These are phyloP conservation scores for Suillus bovinus DNA, from an alignment of 768 basidiomycete species.

Conservation along the genomic window DNA sequence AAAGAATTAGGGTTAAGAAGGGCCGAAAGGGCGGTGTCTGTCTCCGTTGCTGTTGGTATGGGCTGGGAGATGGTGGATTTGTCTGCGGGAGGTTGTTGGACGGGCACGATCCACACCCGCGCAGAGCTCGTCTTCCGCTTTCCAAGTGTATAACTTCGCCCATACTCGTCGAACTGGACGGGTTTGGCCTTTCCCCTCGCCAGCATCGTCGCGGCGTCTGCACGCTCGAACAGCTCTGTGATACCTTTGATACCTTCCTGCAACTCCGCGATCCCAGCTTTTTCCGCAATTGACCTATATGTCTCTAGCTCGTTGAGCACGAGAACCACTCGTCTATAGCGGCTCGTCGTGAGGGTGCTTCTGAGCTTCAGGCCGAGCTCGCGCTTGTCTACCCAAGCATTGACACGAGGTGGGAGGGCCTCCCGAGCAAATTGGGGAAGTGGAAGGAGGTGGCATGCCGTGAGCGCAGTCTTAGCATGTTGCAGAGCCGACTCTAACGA, in stretches of 20 bases:
- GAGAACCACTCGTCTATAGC: constrained; percentile 63
- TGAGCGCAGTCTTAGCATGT: constrained; percentile 58
- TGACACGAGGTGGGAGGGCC: constrained; percentile 55
- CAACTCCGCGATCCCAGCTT: constrained; percentile 60
- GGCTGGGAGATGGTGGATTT: neutral
- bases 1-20: constrained; percentile 14
- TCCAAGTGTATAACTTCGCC: constrained; percentile 86
- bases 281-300: constrained; percentile 56
- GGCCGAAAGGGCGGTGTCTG: constrained; percentile 3
- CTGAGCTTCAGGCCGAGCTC: constrained; percentile 61
- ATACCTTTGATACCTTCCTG: constrained; percentile 50
- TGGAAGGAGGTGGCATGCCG: constrained; percentile 69
- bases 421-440: constrained; percentile 70
- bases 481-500: constrained; percentile 65
- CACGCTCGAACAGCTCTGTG: constrained; percentile 64
- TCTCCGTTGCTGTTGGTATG: constrained; percentile 16
- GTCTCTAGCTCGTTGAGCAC: constrained; percentile 69
- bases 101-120: constrained; percentile 90
- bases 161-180: constrained; percentile 66
- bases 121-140: constrained; percentile 89
- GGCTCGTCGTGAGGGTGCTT: constrained; percentile 61
- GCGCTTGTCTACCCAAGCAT: constrained; percentile 67
- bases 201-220: constrained; percentile 30
- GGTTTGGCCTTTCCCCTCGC: constrained; percentile 48
- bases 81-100: constrained; percentile 26